Base-by-base conservation (phyloP, 345 rosid genomes). In the Atalantia buxifolia region DNA sequence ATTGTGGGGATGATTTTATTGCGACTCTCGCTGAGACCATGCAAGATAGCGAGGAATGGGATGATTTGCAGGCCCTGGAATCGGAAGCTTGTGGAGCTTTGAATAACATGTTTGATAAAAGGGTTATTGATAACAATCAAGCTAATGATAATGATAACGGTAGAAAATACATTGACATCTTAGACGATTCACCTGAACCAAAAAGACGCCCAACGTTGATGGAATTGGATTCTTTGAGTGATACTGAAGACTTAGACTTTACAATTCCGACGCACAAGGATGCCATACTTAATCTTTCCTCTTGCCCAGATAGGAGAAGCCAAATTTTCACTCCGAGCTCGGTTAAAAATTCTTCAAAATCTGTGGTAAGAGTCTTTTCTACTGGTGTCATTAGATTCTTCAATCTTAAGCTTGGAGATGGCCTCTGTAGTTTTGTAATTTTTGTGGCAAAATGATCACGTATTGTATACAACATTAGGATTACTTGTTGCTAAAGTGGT, bases 41-140 rank as follows among this genome's bases (percentile, higher is more conserved):
- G 87, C 83, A 82, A 78, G 94, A 89, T 64, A 74, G 71, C 2
- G 97, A 95, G 93, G 98, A 95, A 65, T 95, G 99, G 98, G 97
- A 91, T 88, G 97, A 93, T 79, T 76, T 90, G 42, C 90, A 86
- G 70, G 88, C 87, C 33, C 36, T 86, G 28, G 97, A 95, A 79
- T 83, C 92, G 2, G 96, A 93, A 80, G 92, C 93, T 72, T 93
- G 92, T 75, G 97, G 98, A 72, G 79, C 90, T 77, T 82, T 93
- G 77, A 85, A 77, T 65, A 80, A 83, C 62, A 82, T 95, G 85
- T 89, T 93, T 76, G 84, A 79, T 73, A 81, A 80, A 71, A 65
- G 86, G 77, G 76, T 9, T 56, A 30, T 68, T 28, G 67, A 35
- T 73, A 74, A 62, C 35, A 30, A 10, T 55, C 73, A 80, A 55